These are phyloP conservation scores for Heliamphora exappendiculata DNA, from an alignment of 148 eudicot genomes.

Conservation along the genomic window DNA sequence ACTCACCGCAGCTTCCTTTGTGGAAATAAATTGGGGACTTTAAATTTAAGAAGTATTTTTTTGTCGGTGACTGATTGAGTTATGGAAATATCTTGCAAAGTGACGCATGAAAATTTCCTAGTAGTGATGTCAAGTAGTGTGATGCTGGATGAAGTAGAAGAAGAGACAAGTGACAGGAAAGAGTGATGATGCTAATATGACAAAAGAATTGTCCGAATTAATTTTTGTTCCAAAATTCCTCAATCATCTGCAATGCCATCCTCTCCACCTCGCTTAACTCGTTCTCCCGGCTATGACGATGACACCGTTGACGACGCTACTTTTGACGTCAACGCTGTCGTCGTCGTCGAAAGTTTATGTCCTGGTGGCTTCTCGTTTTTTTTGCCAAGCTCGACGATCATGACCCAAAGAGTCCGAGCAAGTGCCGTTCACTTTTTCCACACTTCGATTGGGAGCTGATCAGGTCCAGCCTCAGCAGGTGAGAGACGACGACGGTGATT, in stretches of 20 bases:
- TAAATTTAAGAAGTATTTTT: neutral
- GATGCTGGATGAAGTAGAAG: no score
- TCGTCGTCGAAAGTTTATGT: neutral
- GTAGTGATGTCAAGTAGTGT: no score
- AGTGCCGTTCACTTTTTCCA: slow-evolving; percentile 26
- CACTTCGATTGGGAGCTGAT: slow-evolving; percentile 27
- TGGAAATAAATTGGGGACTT: slow-evolving; percentile 1
- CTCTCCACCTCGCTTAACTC: slow-evolving; percentile 45
- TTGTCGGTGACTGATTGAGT: neutral
- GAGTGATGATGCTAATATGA: no score
- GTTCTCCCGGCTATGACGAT: no score
- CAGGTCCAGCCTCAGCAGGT: slow-evolving; percentile 36
- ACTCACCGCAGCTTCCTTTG: slow-evolving; percentile 13
- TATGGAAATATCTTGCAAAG: neutral
- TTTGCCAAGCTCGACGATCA: slow-evolving; percentile 37
- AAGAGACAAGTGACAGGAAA: no score
- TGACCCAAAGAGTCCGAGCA: slow-evolving; percentile 26
- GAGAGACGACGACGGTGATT: slow-evolving; percentile 23
- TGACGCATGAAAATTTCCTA: neutral
- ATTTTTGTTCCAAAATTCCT: no score
- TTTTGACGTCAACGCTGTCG: neutral
- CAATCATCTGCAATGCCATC: slow-evolving; percentile 59
- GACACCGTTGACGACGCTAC: neutral
- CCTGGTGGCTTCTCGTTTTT: neutral
- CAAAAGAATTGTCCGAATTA: no score